Percentiles rank a stretch among this genome's conserved stretches.
Conservation (phyloP, 371 early-diverging fungal species). For the Nematocida parisii region DNA sequence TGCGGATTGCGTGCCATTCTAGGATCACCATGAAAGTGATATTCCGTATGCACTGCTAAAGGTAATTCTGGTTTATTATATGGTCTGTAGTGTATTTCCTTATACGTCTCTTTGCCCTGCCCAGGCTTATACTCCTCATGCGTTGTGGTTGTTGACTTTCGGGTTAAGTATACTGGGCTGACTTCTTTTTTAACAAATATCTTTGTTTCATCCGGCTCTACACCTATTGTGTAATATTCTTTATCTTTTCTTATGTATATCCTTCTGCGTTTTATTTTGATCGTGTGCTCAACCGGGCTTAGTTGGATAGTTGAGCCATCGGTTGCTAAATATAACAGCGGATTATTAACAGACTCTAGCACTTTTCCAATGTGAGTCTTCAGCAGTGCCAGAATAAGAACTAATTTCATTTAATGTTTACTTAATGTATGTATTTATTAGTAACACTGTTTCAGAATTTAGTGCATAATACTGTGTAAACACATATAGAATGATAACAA, state of each 20-base stretch:
- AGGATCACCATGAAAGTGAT: background rate
- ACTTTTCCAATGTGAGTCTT: background rate
- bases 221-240: slow-evolving; percentile 46
- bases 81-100: background rate
- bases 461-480: background rate
- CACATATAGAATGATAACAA: background rate
- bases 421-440: slow-evolving; percentile 22
- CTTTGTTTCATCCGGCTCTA: slow-evolving; percentile 13
- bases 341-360: slow-evolving; percentile 15
- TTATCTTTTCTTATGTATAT: slow-evolving; percentile 5
- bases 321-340: slow-evolving; percentile 28
- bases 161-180: background rate
- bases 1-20: background rate
- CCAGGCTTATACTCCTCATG: background rate
- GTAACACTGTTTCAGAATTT: slow-evolving; percentile 17
- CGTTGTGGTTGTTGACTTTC: background rate
- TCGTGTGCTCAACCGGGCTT: background rate
- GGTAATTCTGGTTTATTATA: background rate
- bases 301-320: slow-evolving; percentile 24
- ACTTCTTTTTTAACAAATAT: slow-evolving; percentile 34
- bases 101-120: background rate
- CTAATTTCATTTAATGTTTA: slow-evolving; percentile 45
- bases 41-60: background rate
- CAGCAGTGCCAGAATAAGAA: slow-evolving; percentile 20
- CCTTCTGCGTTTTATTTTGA: slow-evolving; percentile 22